Evolutionary conservation across 2,329 filamentous ascomycete species (phyloP).

Genomic region (Kalmusia sp.): DNA sequence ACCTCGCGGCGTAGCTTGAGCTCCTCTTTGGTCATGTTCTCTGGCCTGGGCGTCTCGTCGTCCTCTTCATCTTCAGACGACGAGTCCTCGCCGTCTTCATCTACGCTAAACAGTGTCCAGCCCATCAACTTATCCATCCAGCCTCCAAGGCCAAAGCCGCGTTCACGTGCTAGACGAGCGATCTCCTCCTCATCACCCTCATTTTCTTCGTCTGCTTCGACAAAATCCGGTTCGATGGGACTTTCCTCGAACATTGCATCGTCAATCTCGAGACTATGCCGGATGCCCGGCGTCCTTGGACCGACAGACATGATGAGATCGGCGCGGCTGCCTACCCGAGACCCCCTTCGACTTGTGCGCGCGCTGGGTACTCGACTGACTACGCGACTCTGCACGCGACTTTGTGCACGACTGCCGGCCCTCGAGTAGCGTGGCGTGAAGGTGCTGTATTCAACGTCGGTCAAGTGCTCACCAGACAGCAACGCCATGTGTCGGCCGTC

Average conservation of each 20-base stretch:
- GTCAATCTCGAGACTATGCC: conserved; percentile 40
- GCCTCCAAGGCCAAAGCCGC: conserved; percentile 62
- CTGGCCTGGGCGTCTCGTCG: conserved; percentile 30
- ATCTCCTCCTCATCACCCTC: conserved; percentile 61
- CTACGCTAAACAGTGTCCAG: conserved; percentile 63
- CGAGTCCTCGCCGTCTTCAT: conserved; percentile 55
- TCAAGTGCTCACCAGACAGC: conserved; percentile 42
- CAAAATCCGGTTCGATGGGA: conserved; percentile 57
- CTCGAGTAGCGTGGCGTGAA: conserved; percentile 39
- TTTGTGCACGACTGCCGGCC: conserved; percentile 44
- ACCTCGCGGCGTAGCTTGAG: conserved; percentile 44
- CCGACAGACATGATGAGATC: conserved; percentile 46
- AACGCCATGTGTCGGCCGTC: conserved; percentile 33
- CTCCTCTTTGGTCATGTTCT: conserved; percentile 47
- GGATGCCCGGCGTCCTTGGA: conserved; percentile 23
- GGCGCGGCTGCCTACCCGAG: conserved; percentile 42
- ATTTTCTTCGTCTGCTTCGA: conserved; percentile 52
- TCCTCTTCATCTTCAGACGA: conserved; percentile 38
- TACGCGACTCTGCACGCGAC: conserved; percentile 45
- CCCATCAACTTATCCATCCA: conserved; percentile 66
- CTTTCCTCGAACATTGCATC: conserved; percentile 29
- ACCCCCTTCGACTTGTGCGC: conserved; percentile 43
- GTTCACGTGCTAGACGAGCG: conserved; percentile 57
- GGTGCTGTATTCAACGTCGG: conserved; percentile 40
- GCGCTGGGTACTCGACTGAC: conserved; percentile 49